A percentile compares a stretch with the other conserved stretches of the same genome.
phyloP scores from a whole-genome alignment of 2,329 filamentous ascomycete genomes.

The Pseudocercospora eumusae region DNA sequence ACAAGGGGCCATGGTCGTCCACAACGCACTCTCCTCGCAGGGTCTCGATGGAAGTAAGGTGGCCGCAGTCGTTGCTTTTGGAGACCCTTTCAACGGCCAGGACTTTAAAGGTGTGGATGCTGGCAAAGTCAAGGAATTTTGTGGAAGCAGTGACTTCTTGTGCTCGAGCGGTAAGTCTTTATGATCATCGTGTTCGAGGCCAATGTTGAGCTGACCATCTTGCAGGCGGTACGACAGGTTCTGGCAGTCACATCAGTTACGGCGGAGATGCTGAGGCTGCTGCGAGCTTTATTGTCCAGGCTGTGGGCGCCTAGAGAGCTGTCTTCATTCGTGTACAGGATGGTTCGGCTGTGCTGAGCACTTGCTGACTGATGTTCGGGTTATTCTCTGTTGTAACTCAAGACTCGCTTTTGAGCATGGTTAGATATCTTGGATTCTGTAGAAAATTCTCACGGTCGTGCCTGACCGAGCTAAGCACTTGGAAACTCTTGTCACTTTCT shows the following conservation, averaged over 20 bases:
- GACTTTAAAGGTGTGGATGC: constrained; percentile 30
- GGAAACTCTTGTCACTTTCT: not conserved
- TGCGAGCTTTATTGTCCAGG: constrained; percentile 27
- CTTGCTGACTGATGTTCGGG: not conserved
- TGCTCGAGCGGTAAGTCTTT: constrained; percentile 23
- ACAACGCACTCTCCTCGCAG: constrained; percentile 25
- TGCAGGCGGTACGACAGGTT: constrained; percentile 23
- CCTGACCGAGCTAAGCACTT: not conserved
- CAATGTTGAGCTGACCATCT: not conserved
- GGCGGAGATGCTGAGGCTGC: constrained; percentile 29
- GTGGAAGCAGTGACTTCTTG: constrained; percentile 28
- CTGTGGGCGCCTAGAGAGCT: not conserved
- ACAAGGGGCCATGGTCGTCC: constrained; percentile 28
- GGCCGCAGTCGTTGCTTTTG: constrained; percentile 35
- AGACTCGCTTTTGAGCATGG: not conserved
- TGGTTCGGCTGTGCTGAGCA: not conserved
- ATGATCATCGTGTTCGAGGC: not conserved
- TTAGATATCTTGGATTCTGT: not conserved
- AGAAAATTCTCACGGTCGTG: not conserved
- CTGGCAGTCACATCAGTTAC: constrained; percentile 33
- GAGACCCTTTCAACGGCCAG: constrained; percentile 35
- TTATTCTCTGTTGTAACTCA: not conserved
- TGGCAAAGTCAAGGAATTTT: constrained; percentile 31
- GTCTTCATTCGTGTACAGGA: not conserved
- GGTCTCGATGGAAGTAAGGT: constrained; percentile 30